Evolutionary conservation across 208 protist species (phyloP), one percentile per base, ranked within the genome.

Genomic region (Leishmania guyanensis): DNA sequence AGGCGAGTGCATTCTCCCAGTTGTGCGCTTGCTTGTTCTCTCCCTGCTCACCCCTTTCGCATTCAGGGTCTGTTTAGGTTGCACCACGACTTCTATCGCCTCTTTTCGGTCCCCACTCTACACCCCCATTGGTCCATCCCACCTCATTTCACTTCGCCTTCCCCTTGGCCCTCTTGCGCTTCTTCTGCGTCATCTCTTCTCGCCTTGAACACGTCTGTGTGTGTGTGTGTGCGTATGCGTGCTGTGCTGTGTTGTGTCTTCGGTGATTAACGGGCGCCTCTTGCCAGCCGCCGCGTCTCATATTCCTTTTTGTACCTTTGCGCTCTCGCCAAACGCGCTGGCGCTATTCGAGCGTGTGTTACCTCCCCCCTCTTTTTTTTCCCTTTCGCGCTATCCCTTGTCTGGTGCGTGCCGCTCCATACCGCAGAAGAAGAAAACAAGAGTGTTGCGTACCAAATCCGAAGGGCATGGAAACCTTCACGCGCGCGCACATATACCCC

Each of bases 21-120:
- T 82, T 43, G 20, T 81, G 50, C 75, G 20, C 77, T 62, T 5
- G 75, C 54, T 71, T 60, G 75, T 46, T 68, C 22, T 75, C 46
- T 70, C 74, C 62, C 80, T 79, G 6, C 50, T 60, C 39, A 33
- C 66, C 54, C 54, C 69, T 66, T 43, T 71, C 12, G 75, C 29
- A 2, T 17, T 60, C n/a, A 2, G 3, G 20, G 29, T 22, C 5
- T 5, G 60, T 68, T 20, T 53, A 26, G 70, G 70, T 8, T 72
- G 62, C 48, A 80, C 77, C 62, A 70, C 26, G 58, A 70, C 51
- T 48, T n/a, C 16, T 29, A 29, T 62, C 36, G 17, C 26, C 53
- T 29, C 20, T 48, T 9, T 20, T 56, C 58, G 10, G 0, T n/a
- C 36, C 65, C 65, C 17, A 20, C 36, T 16, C 65, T 39, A 70